These are phyloP conservation scores for Penicillium concentricum DNA, from an alignment of 2,329 filamentous ascomycete species.

Conservation along the genomic window DNA sequence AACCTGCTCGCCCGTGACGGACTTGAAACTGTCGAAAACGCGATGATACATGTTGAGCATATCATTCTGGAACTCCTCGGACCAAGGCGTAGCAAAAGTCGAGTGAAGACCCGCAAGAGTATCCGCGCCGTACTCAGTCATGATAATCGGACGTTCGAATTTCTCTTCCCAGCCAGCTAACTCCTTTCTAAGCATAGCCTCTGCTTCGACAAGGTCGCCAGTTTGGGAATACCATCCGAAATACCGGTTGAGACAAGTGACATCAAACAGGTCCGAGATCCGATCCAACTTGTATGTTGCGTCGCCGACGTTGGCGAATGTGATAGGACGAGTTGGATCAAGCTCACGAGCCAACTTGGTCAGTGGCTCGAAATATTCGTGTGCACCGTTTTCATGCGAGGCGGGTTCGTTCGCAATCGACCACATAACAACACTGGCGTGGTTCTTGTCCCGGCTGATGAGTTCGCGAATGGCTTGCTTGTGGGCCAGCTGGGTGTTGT, in stretches of 20 bases:
- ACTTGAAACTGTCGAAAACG: constrained; percentile 29
- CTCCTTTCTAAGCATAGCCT: constrained; percentile 23
- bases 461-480: constrained; percentile 25
- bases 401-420: constrained; percentile 27
- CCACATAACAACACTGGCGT: constrained; percentile 29
- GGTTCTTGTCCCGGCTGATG: constrained; percentile 28
- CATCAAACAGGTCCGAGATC: constrained; percentile 29
- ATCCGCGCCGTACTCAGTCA: constrained; percentile 33
- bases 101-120: constrained; percentile 30
- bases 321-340: constrained; percentile 26
- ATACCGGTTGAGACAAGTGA: constrained; percentile 31
- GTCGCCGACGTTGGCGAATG: constrained; percentile 23
- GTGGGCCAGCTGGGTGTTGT: constrained; percentile 15
- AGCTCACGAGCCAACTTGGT: constrained; percentile 21
- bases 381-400: constrained; percentile 16
- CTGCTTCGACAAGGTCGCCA: constrained; percentile 23
- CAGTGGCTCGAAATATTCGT: constrained; percentile 29
- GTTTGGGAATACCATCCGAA: constrained; percentile 31
- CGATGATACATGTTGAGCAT: constrained; percentile 30
- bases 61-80: constrained; percentile 29
- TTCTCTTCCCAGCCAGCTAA: constrained; percentile 24
- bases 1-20: constrained; percentile 28
- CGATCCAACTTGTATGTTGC: constrained; percentile 8
- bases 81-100: constrained; percentile 25
- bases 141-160: constrained; percentile 30